These are phyloP conservation scores for Lepidium africanum DNA, from an alignment of 345 rosid species.

Conservation along the genomic window DNA sequence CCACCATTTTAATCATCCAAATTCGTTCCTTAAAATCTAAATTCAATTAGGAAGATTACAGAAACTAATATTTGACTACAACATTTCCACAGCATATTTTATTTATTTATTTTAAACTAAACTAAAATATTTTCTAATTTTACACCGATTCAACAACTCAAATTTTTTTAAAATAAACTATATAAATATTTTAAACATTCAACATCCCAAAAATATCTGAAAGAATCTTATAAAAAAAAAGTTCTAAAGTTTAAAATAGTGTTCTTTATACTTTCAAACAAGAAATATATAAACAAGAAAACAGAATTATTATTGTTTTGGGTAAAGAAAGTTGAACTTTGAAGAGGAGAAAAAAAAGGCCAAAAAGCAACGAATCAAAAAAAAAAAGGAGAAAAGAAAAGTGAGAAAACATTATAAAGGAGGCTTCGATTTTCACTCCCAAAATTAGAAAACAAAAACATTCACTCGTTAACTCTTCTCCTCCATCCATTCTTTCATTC, in stretches of 20 bases:
- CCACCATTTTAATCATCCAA: background rate
- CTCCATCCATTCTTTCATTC: slow-evolving; percentile 35
- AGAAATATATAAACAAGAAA: background rate
- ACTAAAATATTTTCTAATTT: background rate
- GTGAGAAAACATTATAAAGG: slow-evolving; percentile 4
- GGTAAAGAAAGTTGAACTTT: background rate
- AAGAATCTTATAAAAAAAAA: background rate
- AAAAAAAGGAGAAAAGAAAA: background rate
- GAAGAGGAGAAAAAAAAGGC: background rate
- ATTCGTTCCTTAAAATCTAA: no score
- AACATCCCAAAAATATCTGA: background rate
- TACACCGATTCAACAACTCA: background rate
- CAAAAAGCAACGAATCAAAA: slow-evolving; percentile 12
- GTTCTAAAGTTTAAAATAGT: background rate
- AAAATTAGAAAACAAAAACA: slow-evolving; percentile 22
- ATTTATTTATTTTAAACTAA: background rate
- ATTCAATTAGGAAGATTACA: no score
- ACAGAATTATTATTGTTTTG: background rate
- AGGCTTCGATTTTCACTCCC: slow-evolving; percentile 9
- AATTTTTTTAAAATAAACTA: no score
- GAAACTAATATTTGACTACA: no score
- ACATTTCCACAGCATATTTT: no score
- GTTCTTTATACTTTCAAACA: background rate
- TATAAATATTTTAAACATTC: background rate
- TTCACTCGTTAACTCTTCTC: slow-evolving; percentile 21